Conservation (phyloP, 805 yeast genomes). For the Blastobotrys chiropterorum region DNA sequence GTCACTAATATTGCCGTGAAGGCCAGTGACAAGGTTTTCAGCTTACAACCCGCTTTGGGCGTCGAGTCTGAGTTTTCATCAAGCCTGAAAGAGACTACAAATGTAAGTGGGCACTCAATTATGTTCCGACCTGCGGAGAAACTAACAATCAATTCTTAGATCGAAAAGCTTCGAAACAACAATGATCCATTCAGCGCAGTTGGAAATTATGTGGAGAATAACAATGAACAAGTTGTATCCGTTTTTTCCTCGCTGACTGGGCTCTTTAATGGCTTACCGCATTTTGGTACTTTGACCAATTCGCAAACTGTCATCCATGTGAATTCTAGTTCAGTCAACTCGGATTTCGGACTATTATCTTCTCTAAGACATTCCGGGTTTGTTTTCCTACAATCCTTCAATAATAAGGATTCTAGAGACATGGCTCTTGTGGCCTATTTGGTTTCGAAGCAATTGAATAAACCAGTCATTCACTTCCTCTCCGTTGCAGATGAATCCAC, state of each 20-base stretch:
- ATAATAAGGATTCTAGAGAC: constrained; percentile 45
- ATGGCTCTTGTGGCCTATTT: constrained; percentile 54
- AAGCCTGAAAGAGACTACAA: background rate
- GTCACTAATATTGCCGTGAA: constrained; percentile 31
- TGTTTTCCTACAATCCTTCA: constrained; percentile 62
- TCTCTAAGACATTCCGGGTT: constrained; percentile 65
- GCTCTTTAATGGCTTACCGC: constrained; percentile 56
- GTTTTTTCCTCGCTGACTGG: constrained; percentile 49
- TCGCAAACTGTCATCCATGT: constrained; percentile 54
- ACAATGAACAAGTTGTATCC: constrained; percentile 32
- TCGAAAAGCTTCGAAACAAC: constrained; percentile 26
- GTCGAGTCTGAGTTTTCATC: constrained; percentile 32
- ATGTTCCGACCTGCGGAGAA: too few species aligned
- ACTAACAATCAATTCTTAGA: background rate
- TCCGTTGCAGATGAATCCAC: constrained; percentile 8
- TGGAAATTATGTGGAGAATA: constrained; percentile 29
- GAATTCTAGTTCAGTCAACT: constrained; percentile 32
- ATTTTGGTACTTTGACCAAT: constrained; percentile 37
- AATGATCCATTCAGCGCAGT: constrained; percentile 51
- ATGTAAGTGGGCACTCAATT: background rate
- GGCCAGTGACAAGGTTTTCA: constrained; percentile 34
- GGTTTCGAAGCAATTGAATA: constrained; percentile 41
- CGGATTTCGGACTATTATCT: constrained; percentile 64
- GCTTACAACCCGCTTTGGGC: constrained; percentile 44
- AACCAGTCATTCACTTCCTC: constrained; percentile 71